Percentiles rank a stretch among this genome's conserved stretches.
phyloP scores from a whole-genome alignment of 495 filamentous ascomycete genomes.

The Hypoxylon fragiforme region DNA sequence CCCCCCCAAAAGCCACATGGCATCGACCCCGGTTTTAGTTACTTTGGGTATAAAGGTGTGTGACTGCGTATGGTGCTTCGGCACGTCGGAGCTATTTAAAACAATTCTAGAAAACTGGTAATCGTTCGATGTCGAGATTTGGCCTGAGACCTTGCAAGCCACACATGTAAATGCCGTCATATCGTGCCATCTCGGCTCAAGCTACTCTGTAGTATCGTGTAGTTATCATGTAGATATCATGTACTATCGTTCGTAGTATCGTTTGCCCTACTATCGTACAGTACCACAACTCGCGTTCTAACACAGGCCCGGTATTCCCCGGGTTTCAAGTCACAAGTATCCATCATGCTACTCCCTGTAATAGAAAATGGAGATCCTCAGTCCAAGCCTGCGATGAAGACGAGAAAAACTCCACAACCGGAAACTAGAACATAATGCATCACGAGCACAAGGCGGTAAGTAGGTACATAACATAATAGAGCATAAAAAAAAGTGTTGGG shows the following conservation, averaged over 20 bases:
- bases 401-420: constrained; percentile 12
- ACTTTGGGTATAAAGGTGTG: constrained; percentile 15
- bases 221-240: too few relatives aligned
- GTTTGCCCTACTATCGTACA: too few relatives aligned
- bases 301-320: constrained; percentile 17
- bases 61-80: constrained; percentile 7
- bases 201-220: too few relatives aligned
- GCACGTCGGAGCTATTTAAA: constrained; percentile 11
- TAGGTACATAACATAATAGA: too few relatives aligned
- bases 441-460: constrained; percentile 19
- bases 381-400: constrained; percentile 10
- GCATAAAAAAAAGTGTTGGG: constrained; percentile 13
- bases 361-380: constrained; percentile 19
- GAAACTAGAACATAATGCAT: constrained; percentile 6
- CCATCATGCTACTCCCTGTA: constrained; percentile 9
- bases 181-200: constrained; percentile 28
- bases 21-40: constrained; percentile 1
- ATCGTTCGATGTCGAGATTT: constrained; percentile 28
- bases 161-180: constrained; percentile 29
- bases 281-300: not conserved
- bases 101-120: constrained; percentile 23
- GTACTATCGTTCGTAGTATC: too few relatives aligned
- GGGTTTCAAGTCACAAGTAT: constrained; percentile 3
- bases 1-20: constrained; percentile 17
- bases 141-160: constrained; percentile 13